These are phyloP conservation scores for Leccinum truebloodii DNA, from an alignment of 768 basidiomycete species.

Conservation along the genomic window DNA sequence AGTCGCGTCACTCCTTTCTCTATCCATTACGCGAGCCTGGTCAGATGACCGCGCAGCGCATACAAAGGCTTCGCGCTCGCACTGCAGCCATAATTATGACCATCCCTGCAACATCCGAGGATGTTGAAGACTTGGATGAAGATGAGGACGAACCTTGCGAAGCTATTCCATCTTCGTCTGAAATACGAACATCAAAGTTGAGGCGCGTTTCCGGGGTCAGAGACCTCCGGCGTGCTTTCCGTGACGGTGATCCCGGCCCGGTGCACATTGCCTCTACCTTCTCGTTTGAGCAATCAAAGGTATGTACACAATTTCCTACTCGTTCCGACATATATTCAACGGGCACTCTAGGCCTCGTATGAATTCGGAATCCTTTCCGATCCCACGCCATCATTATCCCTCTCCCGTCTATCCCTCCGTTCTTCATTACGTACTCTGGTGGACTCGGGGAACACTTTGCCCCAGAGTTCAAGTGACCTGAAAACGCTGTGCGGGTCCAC, in stretches of 20 bases:
- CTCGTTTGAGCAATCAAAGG: conserved; percentile 17
- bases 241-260: conserved; percentile 10
- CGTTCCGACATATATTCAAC: conserved; percentile 3
- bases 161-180: neutral
- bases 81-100: conserved; percentile 28
- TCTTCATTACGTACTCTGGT: conserved; percentile 30
- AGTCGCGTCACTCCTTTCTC: conserved; percentile 13
- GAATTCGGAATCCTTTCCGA: conserved; percentile 23
- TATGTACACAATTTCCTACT: conserved; percentile 5
- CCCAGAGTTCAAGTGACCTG: conserved; percentile 10
- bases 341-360: conserved; percentile 15
- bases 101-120: conserved; percentile 30
- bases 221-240: conserved; percentile 30
- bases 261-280: conserved; percentile 10
- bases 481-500: conserved; percentile 23
- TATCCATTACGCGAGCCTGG: conserved; percentile 26
- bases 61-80: conserved; percentile 27
- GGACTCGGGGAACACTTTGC: conserved; percentile 8
- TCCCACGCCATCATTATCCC: conserved; percentile 7
- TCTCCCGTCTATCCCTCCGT: conserved; percentile 15
- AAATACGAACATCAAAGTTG: conserved; percentile 14
- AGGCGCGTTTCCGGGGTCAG: conserved; percentile 25
- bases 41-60: conserved; percentile 26
- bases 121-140: conserved; percentile 1
- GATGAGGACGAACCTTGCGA: conserved; percentile 6